Evolutionary conservation across 225 moss, liverwort and hornwort species (phyloP), one percentile per base, ranked within the genome.

Genomic region (Sphagnum tenellum): DNA sequence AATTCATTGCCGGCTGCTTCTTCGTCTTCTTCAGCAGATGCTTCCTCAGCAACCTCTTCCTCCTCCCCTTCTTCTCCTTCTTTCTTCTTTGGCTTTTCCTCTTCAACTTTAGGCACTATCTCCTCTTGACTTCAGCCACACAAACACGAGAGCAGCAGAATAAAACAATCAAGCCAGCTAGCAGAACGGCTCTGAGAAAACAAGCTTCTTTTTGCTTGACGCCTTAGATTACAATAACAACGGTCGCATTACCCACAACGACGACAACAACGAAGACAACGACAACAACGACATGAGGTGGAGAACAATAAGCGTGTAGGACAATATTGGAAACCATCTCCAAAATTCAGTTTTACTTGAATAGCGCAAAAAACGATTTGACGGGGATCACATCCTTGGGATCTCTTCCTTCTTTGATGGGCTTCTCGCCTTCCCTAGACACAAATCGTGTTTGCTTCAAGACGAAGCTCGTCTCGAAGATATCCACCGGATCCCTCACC

Each of bases 391-490:
- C 79, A 65, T 96, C 92, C 29, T 85, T 81, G 12, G 85, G 88
- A 55, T 86, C 81, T 69, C 92, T 66, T 14, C 86, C 81, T 63
- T 84, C 80, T 69, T 79, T 77, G 4, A 90, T 73, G 8, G 80
- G 70, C 48, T 75, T 88, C 11, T 86, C 86, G 45, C 86, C 88
- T 71, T 96, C 90, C 55, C 63, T 72, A 0, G 85, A 92, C 12
- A 96, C 79, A 67, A 84, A 92, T 47, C 90, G 70, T 45, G 96
- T 96, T 59, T 86, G 78, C 57, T 90, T 96, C 13, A 96, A 72
- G 60, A 96, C 78, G 63, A 96, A 89, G 70, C 96, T 96, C 8
- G 96, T 92, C 69, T 96, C 92, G 6, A 92, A 59, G 49, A 90
- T 61, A 60, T 96, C 88, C 2, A 96, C 76, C 47, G 87, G 79